These are phyloP conservation scores for Bocquillonia castaneifolia DNA, from an alignment of 441 rosid genomes.

Conservation along the genomic window DNA sequence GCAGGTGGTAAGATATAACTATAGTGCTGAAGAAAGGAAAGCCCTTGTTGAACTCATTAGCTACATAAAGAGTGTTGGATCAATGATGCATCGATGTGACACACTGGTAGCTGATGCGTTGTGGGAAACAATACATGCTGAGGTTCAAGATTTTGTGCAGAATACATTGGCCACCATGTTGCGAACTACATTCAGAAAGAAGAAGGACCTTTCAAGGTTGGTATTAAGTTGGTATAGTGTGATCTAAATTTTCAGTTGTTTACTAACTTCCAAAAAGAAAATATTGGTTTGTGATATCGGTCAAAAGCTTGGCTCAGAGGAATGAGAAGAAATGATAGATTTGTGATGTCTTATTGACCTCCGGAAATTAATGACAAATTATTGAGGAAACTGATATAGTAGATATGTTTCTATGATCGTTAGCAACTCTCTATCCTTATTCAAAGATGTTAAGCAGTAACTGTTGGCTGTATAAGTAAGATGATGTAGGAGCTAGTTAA, in stretches of 20 bases:
- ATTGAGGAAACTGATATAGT: neutral
- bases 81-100: slow-evolving; percentile 91
- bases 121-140: slow-evolving; percentile 99
- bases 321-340: neutral
- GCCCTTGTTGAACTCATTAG: slow-evolving; percentile 91
- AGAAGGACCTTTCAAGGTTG: slow-evolving; percentile 93
- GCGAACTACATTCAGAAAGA: slow-evolving; percentile 89
- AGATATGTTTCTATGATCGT: neutral
- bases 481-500: neutral
- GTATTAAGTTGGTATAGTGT: slow-evolving; percentile 24
- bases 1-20: slow-evolving; percentile 95
- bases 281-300: neutral
- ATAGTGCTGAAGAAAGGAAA: slow-evolving; percentile 88
- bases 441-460: neutral
- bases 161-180: slow-evolving; percentile 93
- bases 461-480: neutral
- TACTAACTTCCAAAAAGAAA: neutral
- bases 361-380: neutral
- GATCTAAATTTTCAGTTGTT: slow-evolving; percentile 16
- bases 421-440: neutral
- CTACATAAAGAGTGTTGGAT: slow-evolving; percentile 91
- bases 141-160: slow-evolving; percentile 99
- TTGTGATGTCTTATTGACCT: neutral
- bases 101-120: slow-evolving; percentile 95
- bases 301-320: neutral